Evolutionary conservation across 2,329 filamentous ascomycete genomes (phyloP).

Genomic region (Lachnellula willkommii): DNA sequence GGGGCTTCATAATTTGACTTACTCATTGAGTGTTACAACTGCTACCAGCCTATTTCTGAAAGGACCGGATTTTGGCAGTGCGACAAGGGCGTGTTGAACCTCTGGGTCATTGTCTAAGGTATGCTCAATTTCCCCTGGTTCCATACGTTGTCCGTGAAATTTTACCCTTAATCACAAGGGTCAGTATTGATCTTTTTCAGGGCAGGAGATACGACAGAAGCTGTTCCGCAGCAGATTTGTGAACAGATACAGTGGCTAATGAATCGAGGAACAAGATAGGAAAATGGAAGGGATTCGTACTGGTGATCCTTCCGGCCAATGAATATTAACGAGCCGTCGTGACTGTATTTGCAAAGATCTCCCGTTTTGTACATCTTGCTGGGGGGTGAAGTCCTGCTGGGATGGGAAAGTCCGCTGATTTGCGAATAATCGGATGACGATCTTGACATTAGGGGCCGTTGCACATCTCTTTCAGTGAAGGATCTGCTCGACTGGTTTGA

Average conservation of each 20-base stretch:
- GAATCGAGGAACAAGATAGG: neutral
- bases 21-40: slow-evolving; percentile 54
- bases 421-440: neutral
- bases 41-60: slow-evolving; percentile 42
- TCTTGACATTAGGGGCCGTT: neutral
- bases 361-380: slow-evolving; percentile 53
- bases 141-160: slow-evolving; percentile 59
- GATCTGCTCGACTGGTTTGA: neutral
- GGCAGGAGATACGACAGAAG: neutral
- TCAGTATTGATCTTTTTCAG: neutral
- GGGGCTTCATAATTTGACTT: neutral
- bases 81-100: slow-evolving; percentile 41
- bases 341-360: slow-evolving; percentile 51
- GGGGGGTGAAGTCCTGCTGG: slow-evolving; percentile 29
- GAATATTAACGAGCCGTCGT: slow-evolving; percentile 48
- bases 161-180: slow-evolving; percentile 43
- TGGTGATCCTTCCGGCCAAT: slow-evolving; percentile 63
- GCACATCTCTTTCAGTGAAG: neutral
- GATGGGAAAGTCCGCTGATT: neutral
- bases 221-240: too few relatives aligned
- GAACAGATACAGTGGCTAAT: neutral
- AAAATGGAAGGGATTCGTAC: neutral
- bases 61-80: slow-evolving; percentile 44
- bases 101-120: slow-evolving; percentile 32
- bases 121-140: slow-evolving; percentile 48